Base-by-base conservation (phyloP, 2,329 filamentous ascomycete species). In the Aphanocladium album region DNA sequence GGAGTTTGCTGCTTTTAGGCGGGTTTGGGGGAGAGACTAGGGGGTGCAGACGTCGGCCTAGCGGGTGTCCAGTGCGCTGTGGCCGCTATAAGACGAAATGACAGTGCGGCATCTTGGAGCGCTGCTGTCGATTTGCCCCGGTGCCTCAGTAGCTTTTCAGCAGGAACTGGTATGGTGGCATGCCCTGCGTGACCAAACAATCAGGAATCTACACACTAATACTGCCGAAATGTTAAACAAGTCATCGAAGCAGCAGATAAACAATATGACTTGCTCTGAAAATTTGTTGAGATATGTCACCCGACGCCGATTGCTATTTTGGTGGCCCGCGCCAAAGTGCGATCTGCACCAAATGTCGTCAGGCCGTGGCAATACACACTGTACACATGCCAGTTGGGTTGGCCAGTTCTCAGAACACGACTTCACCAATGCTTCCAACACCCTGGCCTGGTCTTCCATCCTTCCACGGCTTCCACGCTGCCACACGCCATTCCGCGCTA, bases 281-380 rank as follows among this genome's bases (percentile, higher is more conserved):
- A 30, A 9, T 30, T 30, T 30, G 5, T 30, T 30, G 5, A 30
- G 5, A 30, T 30, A 30, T 19, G 33, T 41, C 45, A 19, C 35
- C 11, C 16, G 33, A 19, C 9, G 54, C 43, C 43, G 43, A 57
- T 47, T 47, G 7, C 37, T 19, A 47, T 49, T 39, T 23, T 16
- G 14, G 21, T 30, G 46, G 23, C 46, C 47, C 47, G 9, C 16
- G 47, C 56, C 37, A 58, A 33, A 51, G 46, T 58, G 47, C 14
- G 46, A 58, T 58, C 35, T 41, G 19, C 47, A 11, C n/a, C 30
- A 49, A 50, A 58, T 58, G 56, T 58, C 56, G 56, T 58, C 56
- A 58, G 37, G 56, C 56, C 45, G 56, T 50, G 37, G 23, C 11
- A 43, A 49, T 17, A 51, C 35, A 43, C 46, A 19, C 21, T 43